Percentiles rank a stretch among this genome's conserved stretches.
These are phyloP conservation scores for Thalassia testudinum DNA, from an alignment of 116 monocot genomes.

Conservation along the genomic window DNA sequence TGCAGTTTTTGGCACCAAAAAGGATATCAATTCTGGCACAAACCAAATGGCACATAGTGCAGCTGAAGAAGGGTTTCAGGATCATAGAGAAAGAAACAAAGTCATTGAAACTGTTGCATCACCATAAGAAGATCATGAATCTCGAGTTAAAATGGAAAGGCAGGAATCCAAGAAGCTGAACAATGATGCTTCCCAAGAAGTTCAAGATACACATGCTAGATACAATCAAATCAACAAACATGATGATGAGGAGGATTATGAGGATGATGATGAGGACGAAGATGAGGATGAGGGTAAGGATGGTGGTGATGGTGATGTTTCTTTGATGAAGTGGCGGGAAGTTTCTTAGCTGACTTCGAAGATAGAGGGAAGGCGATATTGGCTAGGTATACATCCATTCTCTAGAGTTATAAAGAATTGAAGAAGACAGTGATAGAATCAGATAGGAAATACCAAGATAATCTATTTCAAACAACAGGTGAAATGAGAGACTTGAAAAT, in stretches of 20 bases:
- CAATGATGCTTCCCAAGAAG: too few species aligned
- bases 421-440: slow-evolving; percentile 38
- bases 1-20: too few species aligned
- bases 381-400: slow-evolving; percentile 36
- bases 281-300: too few species aligned
- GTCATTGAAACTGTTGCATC: background rate
- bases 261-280: too few species aligned
- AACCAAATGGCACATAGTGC: too few species aligned
- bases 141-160: slow-evolving; percentile 1
- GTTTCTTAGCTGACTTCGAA: slow-evolving; percentile 26
- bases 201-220: background rate
- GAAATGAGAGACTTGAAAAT: slow-evolving; percentile 34
- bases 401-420: slow-evolving; percentile 42
- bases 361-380: slow-evolving; percentile 45
- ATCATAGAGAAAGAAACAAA: too few species aligned
- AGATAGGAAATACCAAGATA: slow-evolving; percentile 47
- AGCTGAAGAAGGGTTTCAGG: too few species aligned
- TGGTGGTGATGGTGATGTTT: slow-evolving; percentile 7
- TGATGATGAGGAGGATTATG: too few species aligned
- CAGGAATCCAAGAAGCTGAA: background rate
- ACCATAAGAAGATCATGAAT: background rate
- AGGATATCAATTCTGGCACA: too few species aligned
- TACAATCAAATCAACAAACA: too few species aligned
- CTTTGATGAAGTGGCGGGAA: slow-evolving; percentile 20
- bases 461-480: slow-evolving; percentile 18